Evolutionary conservation across 2,329 filamentous ascomycete genomes (phyloP).

Genomic region (Metarhizium sp.): DNA sequence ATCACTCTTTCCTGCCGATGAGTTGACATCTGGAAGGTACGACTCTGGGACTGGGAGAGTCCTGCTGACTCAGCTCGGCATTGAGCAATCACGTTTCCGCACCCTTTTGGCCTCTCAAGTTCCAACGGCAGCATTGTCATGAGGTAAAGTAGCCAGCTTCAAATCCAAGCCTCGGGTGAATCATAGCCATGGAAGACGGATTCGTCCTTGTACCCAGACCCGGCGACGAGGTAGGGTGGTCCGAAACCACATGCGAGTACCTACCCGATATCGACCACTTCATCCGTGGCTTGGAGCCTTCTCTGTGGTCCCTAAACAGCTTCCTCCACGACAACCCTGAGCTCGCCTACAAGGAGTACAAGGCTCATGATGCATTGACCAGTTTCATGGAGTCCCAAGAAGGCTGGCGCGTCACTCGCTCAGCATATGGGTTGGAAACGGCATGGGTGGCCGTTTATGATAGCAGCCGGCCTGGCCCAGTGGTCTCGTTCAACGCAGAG

Average conservation of each 20-base stretch:
- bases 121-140: no score
- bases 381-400: constrained; percentile 22
- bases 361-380: constrained; percentile 30
- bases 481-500: constrained; percentile 32
- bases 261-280: constrained; percentile 31
- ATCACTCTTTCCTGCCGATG: no score
- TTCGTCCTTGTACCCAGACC: background rate
- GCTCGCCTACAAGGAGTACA: constrained; percentile 28
- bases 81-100: background rate
- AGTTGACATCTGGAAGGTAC: no score
- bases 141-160: no score
- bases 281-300: constrained; percentile 7
- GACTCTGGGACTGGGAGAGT: no score
- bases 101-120: no score
- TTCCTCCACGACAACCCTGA: constrained; percentile 36
- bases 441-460: constrained; percentile 33
- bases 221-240: background rate
- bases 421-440: constrained; percentile 32
- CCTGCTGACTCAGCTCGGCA: background rate
- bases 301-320: constrained; percentile 26
- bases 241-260: background rate
- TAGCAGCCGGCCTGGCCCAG: constrained; percentile 22
- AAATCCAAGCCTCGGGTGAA: background rate
- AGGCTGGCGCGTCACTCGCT: constrained; percentile 29
- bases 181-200: background rate